These are phyloP conservation scores for Trichoderma parareesei DNA, from an alignment of 495 filamentous ascomycete species.

Conservation along the genomic window DNA sequence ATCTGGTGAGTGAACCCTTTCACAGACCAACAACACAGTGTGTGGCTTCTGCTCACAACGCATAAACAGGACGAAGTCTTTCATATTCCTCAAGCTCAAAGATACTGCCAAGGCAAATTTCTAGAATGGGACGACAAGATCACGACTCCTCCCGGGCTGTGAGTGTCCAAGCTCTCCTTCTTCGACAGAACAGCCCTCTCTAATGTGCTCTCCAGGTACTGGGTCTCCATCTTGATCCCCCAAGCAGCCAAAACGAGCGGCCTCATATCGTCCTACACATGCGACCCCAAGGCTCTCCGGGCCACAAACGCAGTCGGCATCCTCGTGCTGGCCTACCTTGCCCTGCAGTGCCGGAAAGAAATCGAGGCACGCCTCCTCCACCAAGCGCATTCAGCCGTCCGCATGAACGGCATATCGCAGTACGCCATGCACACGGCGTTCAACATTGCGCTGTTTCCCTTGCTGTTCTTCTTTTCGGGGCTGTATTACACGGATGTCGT, in stretches of 20 bases:
- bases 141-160: conserved; percentile 90
- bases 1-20: conserved; percentile 49
- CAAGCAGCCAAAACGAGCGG: conserved; percentile 4
- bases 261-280: background rate
- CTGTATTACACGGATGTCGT: conserved; percentile 89
- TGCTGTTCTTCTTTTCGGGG: conserved; percentile 88
- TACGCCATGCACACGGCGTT: conserved; percentile 54
- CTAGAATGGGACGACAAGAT: conserved; percentile 88
- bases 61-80: conserved; percentile 77
- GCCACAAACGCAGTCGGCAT: conserved; percentile 39
- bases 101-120: conserved; percentile 71
- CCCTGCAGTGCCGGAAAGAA: conserved; percentile 24
- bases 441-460: conserved; percentile 81
- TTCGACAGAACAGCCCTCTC: background rate
- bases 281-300: background rate
- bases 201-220: conserved; percentile 1
- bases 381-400: conserved; percentile 3
- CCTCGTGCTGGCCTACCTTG: conserved; percentile 26
- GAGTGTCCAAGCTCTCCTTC: conserved; percentile 22
- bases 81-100: conserved; percentile 85
- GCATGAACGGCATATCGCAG: conserved; percentile 13
- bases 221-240: conserved; percentile 11
- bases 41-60: conserved; percentile 15
- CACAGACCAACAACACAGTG: background rate
- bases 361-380: conserved; percentile 20